Evolutionary conservation across 2,329 filamentous ascomycete genomes (phyloP).

Genomic region (Neonectria coccinea): DNA sequence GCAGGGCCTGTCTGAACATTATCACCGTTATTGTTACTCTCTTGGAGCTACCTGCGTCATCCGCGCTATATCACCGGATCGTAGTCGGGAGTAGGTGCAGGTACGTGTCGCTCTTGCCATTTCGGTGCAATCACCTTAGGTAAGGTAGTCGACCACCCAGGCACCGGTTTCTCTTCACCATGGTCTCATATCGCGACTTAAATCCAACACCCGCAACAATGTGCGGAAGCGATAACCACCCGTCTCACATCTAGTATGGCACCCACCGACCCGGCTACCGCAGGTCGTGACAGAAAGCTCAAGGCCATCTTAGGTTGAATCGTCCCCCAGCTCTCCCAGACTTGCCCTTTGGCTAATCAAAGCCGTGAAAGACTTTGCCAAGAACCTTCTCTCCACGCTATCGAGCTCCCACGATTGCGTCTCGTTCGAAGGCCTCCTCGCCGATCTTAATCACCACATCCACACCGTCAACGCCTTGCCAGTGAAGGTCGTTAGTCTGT

Average conservation of each 20-base stretch:
- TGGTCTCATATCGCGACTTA: too few relatives aligned
- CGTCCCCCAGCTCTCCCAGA: neutral
- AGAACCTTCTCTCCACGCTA: conserved; percentile 43
- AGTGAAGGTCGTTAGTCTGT: conserved; percentile 8
- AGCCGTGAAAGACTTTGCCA: conserved; percentile 45
- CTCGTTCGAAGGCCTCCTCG: conserved; percentile 55
- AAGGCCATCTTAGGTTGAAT: conserved; percentile 40
- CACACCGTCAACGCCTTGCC: conserved; percentile 35
- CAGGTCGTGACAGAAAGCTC: conserved; percentile 41
- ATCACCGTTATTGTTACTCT: neutral
- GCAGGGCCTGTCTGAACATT: conserved; percentile 27
- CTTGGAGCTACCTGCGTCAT: neutral
- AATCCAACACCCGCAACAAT: neutral
- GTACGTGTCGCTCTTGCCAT: conserved; percentile 15
- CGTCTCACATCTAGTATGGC: conserved; percentile 36
- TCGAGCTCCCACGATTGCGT: conserved; percentile 45
- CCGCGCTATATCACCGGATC: too few relatives aligned
- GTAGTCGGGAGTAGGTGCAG: conserved; percentile 21
- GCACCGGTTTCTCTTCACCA: too few relatives aligned
- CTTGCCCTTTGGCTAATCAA: neutral
- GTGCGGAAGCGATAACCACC: neutral
- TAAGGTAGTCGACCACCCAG: neutral
- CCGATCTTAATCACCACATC: conserved; percentile 47
- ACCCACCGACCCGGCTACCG: conserved; percentile 25
- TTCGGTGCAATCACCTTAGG: neutral